A percentile compares a stretch with the other conserved stretches of the same genome.
Evolutionary conservation across 805 yeast species (phyloP).

Genomic region (Deakozyma indianensis): DNA sequence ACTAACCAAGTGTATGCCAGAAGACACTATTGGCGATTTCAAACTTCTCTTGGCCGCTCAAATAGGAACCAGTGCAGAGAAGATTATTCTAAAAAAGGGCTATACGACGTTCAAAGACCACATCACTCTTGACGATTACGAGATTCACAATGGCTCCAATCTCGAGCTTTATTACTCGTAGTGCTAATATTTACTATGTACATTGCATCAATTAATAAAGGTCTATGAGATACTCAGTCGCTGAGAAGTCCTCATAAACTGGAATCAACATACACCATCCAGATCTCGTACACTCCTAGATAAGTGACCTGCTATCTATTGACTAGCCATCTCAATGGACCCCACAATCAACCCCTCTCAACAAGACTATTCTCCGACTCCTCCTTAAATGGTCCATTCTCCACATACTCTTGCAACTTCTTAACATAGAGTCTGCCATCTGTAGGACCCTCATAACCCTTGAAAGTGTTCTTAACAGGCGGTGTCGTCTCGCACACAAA

Average conservation of each 20-base stretch:
- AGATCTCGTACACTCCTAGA: no score
- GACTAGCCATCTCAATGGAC: no score
- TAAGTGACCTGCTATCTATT: no score
- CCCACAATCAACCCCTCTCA: neutral
- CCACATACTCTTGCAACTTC: constrained; percentile 62
- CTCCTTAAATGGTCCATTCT: constrained; percentile 34
- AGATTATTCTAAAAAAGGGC: constrained; percentile 65
- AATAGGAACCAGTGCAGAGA: constrained; percentile 58
- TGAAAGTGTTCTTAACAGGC: constrained; percentile 47
- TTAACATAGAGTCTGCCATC: constrained; percentile 62
- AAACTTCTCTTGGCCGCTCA: constrained; percentile 74
- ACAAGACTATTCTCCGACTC: constrained; percentile 8
- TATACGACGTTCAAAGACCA: constrained; percentile 77
- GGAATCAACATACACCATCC: no score
- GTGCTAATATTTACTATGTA: neutral
- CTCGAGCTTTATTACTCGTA: constrained; percentile 49
- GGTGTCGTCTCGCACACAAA: constrained; percentile 66
- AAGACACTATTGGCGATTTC: constrained; percentile 81
- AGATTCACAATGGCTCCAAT: constrained; percentile 78
- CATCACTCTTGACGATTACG: constrained; percentile 86
- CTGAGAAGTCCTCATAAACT: no score
- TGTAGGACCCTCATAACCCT: constrained; percentile 57
- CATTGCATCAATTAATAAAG: no score
- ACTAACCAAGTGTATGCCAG: constrained; percentile 43
- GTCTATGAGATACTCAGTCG: no score